Conservation (phyloP, 306 rosid species). For the Carpinus fangiana region DNA sequence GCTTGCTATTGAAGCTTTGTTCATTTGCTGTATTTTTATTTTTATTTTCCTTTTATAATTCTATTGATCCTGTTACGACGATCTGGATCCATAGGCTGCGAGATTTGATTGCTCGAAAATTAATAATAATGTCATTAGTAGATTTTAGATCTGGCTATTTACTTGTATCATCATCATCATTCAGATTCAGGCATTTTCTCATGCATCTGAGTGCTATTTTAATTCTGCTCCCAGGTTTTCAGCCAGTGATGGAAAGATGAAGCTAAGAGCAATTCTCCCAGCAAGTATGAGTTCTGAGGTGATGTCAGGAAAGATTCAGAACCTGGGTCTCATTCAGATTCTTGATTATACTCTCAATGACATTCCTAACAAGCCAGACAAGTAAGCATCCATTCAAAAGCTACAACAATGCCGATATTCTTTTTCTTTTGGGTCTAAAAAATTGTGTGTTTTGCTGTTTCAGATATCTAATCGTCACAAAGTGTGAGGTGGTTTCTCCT, state of each 20-base stretch:
- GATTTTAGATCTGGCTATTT: not conserved
- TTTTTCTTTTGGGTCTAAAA: not conserved
- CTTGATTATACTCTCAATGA: slow-evolving; percentile 74
- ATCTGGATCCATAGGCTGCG: not conserved
- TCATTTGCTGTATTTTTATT: not conserved
- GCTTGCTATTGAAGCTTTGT: not conserved
- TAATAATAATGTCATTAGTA: not conserved
- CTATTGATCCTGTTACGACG: not conserved
- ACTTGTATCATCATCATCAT: no score
- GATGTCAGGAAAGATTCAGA: slow-evolving; percentile 73
- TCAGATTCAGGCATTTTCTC: not conserved
- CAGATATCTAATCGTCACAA: slow-evolving; percentile 70
- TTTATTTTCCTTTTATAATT: not conserved
- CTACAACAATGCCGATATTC: not conserved
- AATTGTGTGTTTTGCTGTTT: not conserved
- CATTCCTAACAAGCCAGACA: slow-evolving; percentile 64
- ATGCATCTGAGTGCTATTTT: not conserved
- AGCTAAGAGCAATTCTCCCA: slow-evolving; percentile 64
- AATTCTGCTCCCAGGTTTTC: slow-evolving; percentile 48
- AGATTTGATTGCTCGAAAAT: not conserved
- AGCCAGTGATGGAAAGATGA: slow-evolving; percentile 79
- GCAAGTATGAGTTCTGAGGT: slow-evolving; percentile 45
- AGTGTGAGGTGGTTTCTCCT: slow-evolving; percentile 75
- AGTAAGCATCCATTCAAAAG: slow-evolving; percentile 43
- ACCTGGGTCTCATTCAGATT: slow-evolving; percentile 75